Evolutionary conservation across 805 yeast genomes (phyloP).

Genomic region (Kazachstania africana): DNA sequence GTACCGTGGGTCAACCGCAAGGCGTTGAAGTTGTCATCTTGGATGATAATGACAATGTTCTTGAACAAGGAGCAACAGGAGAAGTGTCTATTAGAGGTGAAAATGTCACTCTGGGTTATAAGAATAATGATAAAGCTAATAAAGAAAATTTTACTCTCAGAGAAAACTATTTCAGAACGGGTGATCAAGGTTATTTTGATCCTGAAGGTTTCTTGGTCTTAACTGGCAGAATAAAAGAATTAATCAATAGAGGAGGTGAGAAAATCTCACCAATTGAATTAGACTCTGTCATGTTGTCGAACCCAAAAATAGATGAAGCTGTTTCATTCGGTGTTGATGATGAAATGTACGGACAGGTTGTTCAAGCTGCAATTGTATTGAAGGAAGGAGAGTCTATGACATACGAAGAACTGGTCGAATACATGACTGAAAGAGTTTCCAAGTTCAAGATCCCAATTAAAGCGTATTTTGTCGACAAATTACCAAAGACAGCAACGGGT

Average conservation of each 20-base stretch:
- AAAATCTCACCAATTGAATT: conserved; percentile 65
- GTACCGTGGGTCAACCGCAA: conserved; percentile 64
- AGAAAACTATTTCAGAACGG: conserved; percentile 58
- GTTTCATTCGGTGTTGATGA: conserved; percentile 61
- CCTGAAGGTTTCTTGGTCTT: conserved; percentile 45
- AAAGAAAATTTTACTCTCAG: conserved; percentile 48
- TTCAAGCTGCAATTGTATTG: conserved; percentile 57
- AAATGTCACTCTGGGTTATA: conserved; percentile 61
- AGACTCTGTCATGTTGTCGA: conserved; percentile 47
- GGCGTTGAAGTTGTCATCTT: conserved; percentile 54
- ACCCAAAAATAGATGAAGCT: conserved; percentile 56
- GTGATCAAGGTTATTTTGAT: conserved; percentile 62
- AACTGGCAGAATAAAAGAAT: conserved; percentile 63
- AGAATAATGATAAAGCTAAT: conserved; percentile 63
- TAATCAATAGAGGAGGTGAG: conserved; percentile 70
- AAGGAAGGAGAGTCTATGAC: conserved; percentile 29
- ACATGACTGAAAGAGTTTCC: conserved; percentile 36
- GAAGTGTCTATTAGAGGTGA: conserved; percentile 60
- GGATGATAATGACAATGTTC: conserved; percentile 36
- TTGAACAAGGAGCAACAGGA: conserved; percentile 45
- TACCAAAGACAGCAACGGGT: conserved; percentile 73
- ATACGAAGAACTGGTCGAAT: conserved; percentile 35
- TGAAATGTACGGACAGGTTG: conserved; percentile 58
- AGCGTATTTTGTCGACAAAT: conserved; percentile 43
- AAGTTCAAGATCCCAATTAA: conserved; percentile 49